Evolutionary conservation across 202 grass and related monocot genomes (phyloP).

Genomic region (Setaria italica): DNA sequence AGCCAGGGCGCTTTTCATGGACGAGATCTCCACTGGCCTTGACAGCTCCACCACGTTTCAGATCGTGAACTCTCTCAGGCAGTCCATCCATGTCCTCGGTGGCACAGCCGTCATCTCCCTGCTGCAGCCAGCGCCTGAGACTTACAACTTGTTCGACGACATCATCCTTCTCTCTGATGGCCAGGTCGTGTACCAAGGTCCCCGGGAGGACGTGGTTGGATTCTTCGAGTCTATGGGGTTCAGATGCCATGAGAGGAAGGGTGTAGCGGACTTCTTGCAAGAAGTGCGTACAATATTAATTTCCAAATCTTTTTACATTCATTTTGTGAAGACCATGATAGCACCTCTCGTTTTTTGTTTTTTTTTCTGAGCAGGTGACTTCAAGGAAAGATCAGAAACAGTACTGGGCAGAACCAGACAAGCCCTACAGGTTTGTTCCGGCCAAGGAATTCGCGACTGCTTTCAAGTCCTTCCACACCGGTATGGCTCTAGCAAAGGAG

Average conservation of each 20-base stretch:
- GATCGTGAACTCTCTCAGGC: slow-evolving; percentile 77
- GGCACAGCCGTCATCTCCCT: slow-evolving; percentile 78
- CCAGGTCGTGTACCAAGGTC: slow-evolving; percentile 82
- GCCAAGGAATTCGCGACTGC: slow-evolving; percentile 68
- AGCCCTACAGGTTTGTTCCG: slow-evolving; percentile 59
- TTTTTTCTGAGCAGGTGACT: slow-evolving; percentile 59
- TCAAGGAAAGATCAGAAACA: slow-evolving; percentile 83
- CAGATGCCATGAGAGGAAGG: slow-evolving; percentile 78
- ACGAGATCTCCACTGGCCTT: slow-evolving; percentile 88
- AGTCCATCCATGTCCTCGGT: slow-evolving; percentile 61
- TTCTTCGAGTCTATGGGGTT: slow-evolving; percentile 81
- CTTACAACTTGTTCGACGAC: slow-evolving; percentile 84
- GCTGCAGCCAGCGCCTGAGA: slow-evolving; percentile 87
- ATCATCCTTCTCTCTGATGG: slow-evolving; percentile 90
- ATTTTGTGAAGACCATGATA: background rate
- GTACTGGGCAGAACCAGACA: slow-evolving; percentile 57
- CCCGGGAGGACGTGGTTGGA: slow-evolving; percentile 69
- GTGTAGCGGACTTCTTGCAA: slow-evolving; percentile 84
- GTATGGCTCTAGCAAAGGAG: slow-evolving; percentile 47
- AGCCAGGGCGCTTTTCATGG: slow-evolving; percentile 77
- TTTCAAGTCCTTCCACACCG: slow-evolving; percentile 65
- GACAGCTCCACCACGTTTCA: slow-evolving; percentile 92
- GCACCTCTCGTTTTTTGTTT: background rate
- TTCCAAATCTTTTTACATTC: background rate
- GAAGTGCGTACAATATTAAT: slow-evolving; percentile 42